These are phyloP conservation scores for Xanthoconium separans DNA, from an alignment of 1,284 basidiomycete species.

Conservation along the genomic window DNA sequence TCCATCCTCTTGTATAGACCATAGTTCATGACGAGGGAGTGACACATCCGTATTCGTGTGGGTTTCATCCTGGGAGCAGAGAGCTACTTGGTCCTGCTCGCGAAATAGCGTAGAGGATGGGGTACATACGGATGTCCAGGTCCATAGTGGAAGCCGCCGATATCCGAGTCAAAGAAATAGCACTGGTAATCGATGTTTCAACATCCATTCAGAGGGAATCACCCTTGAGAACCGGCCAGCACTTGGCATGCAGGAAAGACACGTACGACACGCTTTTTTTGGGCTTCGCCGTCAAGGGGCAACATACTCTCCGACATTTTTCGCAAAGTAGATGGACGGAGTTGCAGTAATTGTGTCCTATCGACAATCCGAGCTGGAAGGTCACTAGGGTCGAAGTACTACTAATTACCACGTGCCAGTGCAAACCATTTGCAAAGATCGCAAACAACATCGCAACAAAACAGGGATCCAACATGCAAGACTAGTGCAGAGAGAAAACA, in stretches of 20 bases:
- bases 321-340: conserved; percentile 1
- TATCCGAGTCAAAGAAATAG: conserved; percentile 98
- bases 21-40: conserved; percentile 99
- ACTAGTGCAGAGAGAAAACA: background rate
- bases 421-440: background rate
- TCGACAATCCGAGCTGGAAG: background rate
- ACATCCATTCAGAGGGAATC: conserved; percentile 4
- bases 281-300: conserved; percentile 69
- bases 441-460: background rate
- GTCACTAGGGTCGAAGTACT: background rate
- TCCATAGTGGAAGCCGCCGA: conserved; percentile 98
- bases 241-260: conserved; percentile 8
- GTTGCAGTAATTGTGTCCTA: conserved; percentile 1
- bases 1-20: conserved; percentile 97
- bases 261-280: conserved; percentile 85
- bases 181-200: conserved; percentile 53
- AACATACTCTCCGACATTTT: conserved; percentile 57
- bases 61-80: conserved; percentile 80
- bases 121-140: conserved; percentile 79
- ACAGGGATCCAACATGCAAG: background rate
- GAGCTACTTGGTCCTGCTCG: conserved; percentile 1
- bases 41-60: conserved; percentile 98
- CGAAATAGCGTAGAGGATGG: background rate
- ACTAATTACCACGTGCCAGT: conserved; percentile 24
- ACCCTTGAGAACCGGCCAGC: background rate